Base-by-base conservation (phyloP, 2,329 filamentous ascomycete genomes). In the Sporothrix brasiliensis region DNA sequence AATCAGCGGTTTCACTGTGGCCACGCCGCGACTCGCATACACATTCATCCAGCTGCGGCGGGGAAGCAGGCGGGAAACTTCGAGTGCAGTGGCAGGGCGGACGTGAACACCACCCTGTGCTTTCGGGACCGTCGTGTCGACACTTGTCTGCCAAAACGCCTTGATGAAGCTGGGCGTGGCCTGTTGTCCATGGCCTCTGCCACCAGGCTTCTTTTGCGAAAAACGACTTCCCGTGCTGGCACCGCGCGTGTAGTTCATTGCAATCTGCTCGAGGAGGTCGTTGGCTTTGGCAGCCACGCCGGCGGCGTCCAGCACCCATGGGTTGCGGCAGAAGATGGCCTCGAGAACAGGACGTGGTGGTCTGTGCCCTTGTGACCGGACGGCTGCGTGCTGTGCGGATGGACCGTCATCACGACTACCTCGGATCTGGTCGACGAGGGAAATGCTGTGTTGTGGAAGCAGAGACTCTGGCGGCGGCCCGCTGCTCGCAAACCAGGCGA, bases 401-500 rank as follows among this genome's bases (percentile, higher is more conserved):
- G 34, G 34, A 34, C 19, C 10, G 34, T 56, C 13, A 39, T 6
- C 50, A 9, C 24, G 56, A 10, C 63, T 66, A 9, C 7, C 9
- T 10, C 16, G 50, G 14, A 73, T 68, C 70, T 72, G 63, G 21
- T 58, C 63, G 21, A 54, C 50, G 4, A 74, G 67, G 21, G 54
- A 27, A n/a, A 24, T 27, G 34, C 53, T 19, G 54, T 74, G 73
- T 60, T 74, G 73, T n/a, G 19, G 63, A 60, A 74, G 65, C 3
- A 74, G 73, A 13, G 68, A 71, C 58, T 13, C n/a, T 0, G 73
- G 72, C 6, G 73, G 73, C 44, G 73, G 70, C 2, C 73, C 73
- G 58, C 72, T 73, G 69, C 65, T 73, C 49, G 70, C 70, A 39
- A 74, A 74, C 73, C 73, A 74, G 2, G 58, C 68, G 1, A 65